These are phyloP conservation scores for Xylogone sp. DNA, from an alignment of 2,329 filamentous ascomycete species.

Conservation along the genomic window DNA sequence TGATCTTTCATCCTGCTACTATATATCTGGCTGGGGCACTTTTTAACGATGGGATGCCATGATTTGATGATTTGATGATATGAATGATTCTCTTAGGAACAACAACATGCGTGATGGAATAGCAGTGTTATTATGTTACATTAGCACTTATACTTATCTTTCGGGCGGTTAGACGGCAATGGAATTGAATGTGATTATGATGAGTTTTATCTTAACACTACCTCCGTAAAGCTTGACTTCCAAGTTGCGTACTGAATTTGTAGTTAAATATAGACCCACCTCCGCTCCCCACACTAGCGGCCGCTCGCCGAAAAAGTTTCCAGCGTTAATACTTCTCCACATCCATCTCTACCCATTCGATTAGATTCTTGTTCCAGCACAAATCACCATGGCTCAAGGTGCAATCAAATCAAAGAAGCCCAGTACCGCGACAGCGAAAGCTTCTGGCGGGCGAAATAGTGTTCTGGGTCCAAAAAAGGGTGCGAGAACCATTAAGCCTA, in stretches of 20 bases:
- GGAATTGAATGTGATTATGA: background rate
- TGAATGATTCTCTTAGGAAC: background rate
- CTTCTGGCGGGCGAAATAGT: conserved; percentile 23
- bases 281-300: background rate
- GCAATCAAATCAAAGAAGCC: conserved; percentile 26
- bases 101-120: background rate
- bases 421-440: conserved; percentile 20
- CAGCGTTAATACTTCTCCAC: background rate
- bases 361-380: background rate
- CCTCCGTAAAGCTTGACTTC: no score
- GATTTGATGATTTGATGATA: background rate
- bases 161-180: background rate
- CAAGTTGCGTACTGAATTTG: no score
- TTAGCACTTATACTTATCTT: background rate
- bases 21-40: background rate
- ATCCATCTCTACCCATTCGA: no score
- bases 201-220: background rate
- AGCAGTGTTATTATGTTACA: background rate
- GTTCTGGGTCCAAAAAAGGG: conserved; percentile 52
- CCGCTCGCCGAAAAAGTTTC: background rate
- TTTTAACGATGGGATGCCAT: background rate
- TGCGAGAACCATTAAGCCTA: conserved; percentile 60
- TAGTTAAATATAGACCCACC: no score
- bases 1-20: background rate
- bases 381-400: conserved; percentile 28